phyloP scores from a whole-genome alignment of 306 rosid genomes.

The Gillenia trifoliata region DNA sequence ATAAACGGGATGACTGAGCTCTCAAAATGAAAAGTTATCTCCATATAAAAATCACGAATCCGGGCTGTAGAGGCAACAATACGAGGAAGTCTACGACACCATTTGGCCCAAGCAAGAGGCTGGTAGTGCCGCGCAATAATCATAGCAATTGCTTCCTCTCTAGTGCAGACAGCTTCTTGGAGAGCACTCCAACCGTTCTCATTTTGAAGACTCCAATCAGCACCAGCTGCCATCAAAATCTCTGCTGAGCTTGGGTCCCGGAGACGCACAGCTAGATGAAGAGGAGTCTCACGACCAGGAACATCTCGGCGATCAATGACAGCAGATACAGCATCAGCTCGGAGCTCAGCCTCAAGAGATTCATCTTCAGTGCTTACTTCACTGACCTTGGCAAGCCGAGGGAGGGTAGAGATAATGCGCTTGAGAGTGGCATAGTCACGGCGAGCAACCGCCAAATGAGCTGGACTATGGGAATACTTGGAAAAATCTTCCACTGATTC shows the following conservation, averaged over 20 bases:
- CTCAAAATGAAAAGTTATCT: slow-evolving; percentile 95
- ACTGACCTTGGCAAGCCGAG: slow-evolving; percentile 79
- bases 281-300: slow-evolving; percentile 95
- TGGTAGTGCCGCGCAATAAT: slow-evolving; percentile 85
- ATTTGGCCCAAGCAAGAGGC: slow-evolving; percentile 97
- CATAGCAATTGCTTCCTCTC: slow-evolving; percentile 93
- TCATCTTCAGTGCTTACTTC: slow-evolving; percentile 74
- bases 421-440: slow-evolving; percentile 65
- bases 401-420: slow-evolving; percentile 58
- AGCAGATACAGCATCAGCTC: slow-evolving; percentile 70
- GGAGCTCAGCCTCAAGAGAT: slow-evolving; percentile 76
- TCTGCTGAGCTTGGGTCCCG: slow-evolving; percentile 77
- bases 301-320: slow-evolving; percentile 88
- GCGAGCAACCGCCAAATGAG: slow-evolving; percentile 76
- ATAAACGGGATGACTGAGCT: slow-evolving; percentile 97
- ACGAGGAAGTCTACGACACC: slow-evolving; percentile 98
- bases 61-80: slow-evolving; percentile 86
- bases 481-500: slow-evolving; percentile 68
- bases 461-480: slow-evolving; percentile 78
- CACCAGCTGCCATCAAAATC: slow-evolving; percentile 96
- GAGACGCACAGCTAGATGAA: slow-evolving; percentile 93
- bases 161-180: slow-evolving; percentile 91
- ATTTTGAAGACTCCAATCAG: slow-evolving; percentile 96
- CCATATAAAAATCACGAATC: slow-evolving; percentile 98
- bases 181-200: slow-evolving; percentile 99